Evolutionary conservation across 169 alveolate species (phyloP).

Genomic region (Babesia ovata): DNA sequence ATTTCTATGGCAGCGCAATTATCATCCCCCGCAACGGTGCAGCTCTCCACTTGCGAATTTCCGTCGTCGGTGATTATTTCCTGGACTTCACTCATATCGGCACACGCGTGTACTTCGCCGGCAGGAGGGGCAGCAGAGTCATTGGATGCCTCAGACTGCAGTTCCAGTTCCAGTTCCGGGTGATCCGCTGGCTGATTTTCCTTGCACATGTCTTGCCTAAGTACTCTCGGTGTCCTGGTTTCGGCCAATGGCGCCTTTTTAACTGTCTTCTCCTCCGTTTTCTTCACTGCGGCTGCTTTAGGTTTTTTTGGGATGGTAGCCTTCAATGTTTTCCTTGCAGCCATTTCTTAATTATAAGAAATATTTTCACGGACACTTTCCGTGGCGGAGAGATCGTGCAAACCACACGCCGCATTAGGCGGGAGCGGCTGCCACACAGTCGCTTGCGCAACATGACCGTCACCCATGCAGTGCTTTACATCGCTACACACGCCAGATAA

Average conservation of each 20-base stretch:
- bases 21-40: not conserved
- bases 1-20: not conserved
- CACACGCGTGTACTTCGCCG: not conserved
- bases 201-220: not conserved
- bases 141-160: not conserved
- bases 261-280: not conserved
- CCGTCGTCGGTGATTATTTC: not conserved
- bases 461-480: no score
- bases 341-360: constrained; percentile 6
- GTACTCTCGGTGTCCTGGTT: not conserved
- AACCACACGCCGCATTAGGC: constrained; percentile 3
- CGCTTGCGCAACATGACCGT: constrained; percentile 1
- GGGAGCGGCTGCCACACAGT: constrained; percentile 17
- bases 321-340: constrained; percentile 6
- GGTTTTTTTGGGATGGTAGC: not conserved
- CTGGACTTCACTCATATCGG: not conserved
- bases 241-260: not conserved
- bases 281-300: not conserved
- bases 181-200: not conserved
- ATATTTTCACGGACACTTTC: not conserved
- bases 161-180: constrained; percentile 2
- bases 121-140: constrained; percentile 1
- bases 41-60: not conserved
- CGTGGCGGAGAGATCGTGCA: not conserved
- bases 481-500: no score